A percentile compares a stretch with the other conserved stretches of the same genome.
phyloP scores from a whole-genome alignment of 2,329 filamentous ascomycete species.

The Scedosporium aurantiacum region DNA sequence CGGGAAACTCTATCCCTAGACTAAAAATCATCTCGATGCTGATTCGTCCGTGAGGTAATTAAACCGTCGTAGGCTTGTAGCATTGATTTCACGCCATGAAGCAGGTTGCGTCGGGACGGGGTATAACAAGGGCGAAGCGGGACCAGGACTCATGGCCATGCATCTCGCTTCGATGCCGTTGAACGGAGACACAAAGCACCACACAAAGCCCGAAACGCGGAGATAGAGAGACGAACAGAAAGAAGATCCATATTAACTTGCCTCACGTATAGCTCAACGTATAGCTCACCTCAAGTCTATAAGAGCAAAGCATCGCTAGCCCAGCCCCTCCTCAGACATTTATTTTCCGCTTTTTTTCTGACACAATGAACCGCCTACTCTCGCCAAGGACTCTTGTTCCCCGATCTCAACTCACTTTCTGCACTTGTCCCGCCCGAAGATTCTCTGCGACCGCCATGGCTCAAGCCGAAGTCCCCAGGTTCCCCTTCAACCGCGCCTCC shows the following conservation, averaged over 20 bases:
- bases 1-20: not conserved
- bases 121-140: not conserved
- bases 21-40: not conserved
- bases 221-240: too few relatives aligned
- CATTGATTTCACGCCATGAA: not conserved
- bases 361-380: not conserved
- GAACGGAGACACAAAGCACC: too few relatives aligned
- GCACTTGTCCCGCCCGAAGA: not conserved
- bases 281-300: too few relatives aligned
- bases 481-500: conserved; percentile 1
- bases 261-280: too few relatives aligned
- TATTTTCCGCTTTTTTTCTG: too few relatives aligned
- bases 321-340: too few relatives aligned
- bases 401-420: not conserved
- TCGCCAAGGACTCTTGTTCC: not conserved
- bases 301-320: too few relatives aligned
- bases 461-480: not conserved
- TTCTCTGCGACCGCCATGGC: not conserved
- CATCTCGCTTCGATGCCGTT: too few relatives aligned
- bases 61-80: not conserved
- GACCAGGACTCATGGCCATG: too few relatives aligned
- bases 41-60: not conserved
- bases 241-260: too few relatives aligned
- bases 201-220: too few relatives aligned
- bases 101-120: not conserved